Conservation (phyloP, 495 filamentous ascomycete species). For the Parathielavia hyrcaniae region DNA sequence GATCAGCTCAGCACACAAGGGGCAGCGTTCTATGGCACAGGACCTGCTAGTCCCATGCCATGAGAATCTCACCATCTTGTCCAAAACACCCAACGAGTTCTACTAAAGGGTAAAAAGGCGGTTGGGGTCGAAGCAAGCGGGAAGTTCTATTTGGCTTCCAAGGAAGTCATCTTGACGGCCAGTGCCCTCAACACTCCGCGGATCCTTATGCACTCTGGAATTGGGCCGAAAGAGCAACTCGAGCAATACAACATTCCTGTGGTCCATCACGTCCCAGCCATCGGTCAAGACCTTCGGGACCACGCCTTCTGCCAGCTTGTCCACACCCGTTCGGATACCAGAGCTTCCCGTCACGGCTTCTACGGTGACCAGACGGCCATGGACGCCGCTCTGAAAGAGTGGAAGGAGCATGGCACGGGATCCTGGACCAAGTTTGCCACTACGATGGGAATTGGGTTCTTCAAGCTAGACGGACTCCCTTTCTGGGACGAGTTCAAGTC, state of each 20-base stretch:
- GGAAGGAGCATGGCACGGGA: slow-evolving; percentile 43
- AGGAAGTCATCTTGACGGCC: slow-evolving; percentile 55
- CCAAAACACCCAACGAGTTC: slow-evolving; percentile 42
- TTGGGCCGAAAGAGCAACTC: slow-evolving; percentile 52
- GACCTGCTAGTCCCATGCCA: slow-evolving; percentile 44
- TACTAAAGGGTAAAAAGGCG: slow-evolving; percentile 48
- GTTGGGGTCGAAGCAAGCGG: slow-evolving; percentile 45
- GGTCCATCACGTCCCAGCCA: slow-evolving; percentile 41
- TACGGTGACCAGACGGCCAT: slow-evolving; percentile 31
- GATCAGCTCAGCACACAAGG: slow-evolving; percentile 45
- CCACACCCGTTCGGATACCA: slow-evolving; percentile 27
- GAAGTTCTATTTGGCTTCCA: slow-evolving; percentile 40
- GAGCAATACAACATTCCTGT: slow-evolving; percentile 48
- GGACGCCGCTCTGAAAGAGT: slow-evolving; percentile 43
- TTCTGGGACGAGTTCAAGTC: slow-evolving; percentile 40
- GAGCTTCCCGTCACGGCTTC: slow-evolving; percentile 29
- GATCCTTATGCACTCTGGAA: slow-evolving; percentile 59
- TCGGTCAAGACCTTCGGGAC: slow-evolving; percentile 55
- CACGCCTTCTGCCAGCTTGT: slow-evolving; percentile 36
- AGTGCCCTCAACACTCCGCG: slow-evolving; percentile 55
- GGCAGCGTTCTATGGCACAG: slow-evolving; percentile 46
- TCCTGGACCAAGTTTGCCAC: slow-evolving; percentile 41
- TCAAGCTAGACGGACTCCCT: slow-evolving; percentile 42
- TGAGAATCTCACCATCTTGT: slow-evolving; percentile 48
- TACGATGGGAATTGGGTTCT: slow-evolving; percentile 46